Percentiles rank a stretch among this genome's conserved stretches.
phyloP scores from a whole-genome alignment of 805 yeast genomes.

The Deakozyma indianensis region DNA sequence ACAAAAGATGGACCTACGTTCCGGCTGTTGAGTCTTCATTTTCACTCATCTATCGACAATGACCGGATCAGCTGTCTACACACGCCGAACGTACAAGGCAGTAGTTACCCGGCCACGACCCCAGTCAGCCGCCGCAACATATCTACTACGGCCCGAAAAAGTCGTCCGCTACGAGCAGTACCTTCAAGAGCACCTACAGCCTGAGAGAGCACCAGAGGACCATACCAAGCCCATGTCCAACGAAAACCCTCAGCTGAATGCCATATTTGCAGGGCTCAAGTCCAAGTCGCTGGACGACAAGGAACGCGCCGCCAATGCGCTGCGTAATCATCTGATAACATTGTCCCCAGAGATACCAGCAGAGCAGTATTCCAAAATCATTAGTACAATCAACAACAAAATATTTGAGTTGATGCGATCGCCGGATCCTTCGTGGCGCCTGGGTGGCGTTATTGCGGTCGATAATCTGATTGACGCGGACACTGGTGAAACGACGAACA shows the following conservation, averaged over 20 bases:
- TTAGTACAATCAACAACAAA: constrained; percentile 72
- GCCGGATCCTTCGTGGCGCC: constrained; percentile 50
- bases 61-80: too few relatives aligned
- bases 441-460: constrained; percentile 87
- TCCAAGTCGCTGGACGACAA: constrained; percentile 16
- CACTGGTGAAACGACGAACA: constrained; percentile 68
- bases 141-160: background rate
- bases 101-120: background rate
- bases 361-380: constrained; percentile 69
- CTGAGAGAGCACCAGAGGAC: too few relatives aligned
- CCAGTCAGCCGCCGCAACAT: background rate
- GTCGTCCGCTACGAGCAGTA: background rate
- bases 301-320: constrained; percentile 47
- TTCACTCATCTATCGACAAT: too few relatives aligned
- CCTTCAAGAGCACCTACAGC: too few relatives aligned
- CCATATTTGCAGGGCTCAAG: constrained; percentile 16
- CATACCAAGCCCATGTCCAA: constrained; percentile 14
- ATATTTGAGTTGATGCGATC: constrained; percentile 77
- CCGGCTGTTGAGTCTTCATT: too few relatives aligned
- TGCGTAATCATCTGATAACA: constrained; percentile 53
- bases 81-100: too few relatives aligned
- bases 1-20: too few relatives aligned
- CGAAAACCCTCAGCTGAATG: constrained; percentile 16
- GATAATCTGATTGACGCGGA: constrained; percentile 78
- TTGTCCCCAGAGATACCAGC: constrained; percentile 69